Evolutionary conservation across 139 green algal species (phyloP), one percentile per base, ranked within the genome.

Genomic region (Chlamydomonas incerta): DNA sequence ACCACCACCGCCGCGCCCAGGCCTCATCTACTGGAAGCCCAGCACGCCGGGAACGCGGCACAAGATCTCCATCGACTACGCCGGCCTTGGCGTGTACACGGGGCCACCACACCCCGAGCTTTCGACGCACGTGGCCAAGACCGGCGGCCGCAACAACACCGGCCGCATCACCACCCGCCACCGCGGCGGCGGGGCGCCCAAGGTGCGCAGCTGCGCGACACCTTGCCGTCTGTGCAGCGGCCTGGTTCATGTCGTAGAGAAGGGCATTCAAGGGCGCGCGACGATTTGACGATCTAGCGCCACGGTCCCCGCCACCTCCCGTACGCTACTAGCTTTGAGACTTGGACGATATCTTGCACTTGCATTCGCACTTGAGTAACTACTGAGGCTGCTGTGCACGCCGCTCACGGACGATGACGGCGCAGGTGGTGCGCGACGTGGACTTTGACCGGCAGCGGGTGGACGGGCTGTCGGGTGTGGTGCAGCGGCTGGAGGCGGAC

Each of bases 401-500:
- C n/a, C n/a, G n/a, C n/a, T n/a, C n/a, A n/a, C n/a, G n/a, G n/a
- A n/a, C n/a, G n/a, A n/a, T n/a, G n/a, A n/a, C n/a, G n/a, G n/a
- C 14, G 24, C 60, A 70, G 63, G 63, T 69, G n/a, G 17, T 75
- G 8, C 63, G 82, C 15, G 63, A 74, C 8, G 68, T 82, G 8
- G 76, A 90, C 69, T 89, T 85, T 26, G 29, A 33, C 26, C 83
- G 88, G 14, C 50, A 24, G 31, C 29, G 28, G n/a, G 21, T 81
- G 31, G 55, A 58, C 13, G 76, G 71, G 31, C 65, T 92, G 34
- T 24, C 77, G 33, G 93, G 90, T 9, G 73, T 93, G 24, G 95
- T 99, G 77, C 83, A 98, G 89, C 90, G 97, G 0, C 86, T 99
- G 14, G 97, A 99, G 86, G 96, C 97, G 77, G 97, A 99, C 88